Percentiles rank a stretch among this genome's conserved stretches.
These are phyloP conservation scores for Chloris gayana DNA, from an alignment of 176 grass and related monocot species.

Conservation along the genomic window DNA sequence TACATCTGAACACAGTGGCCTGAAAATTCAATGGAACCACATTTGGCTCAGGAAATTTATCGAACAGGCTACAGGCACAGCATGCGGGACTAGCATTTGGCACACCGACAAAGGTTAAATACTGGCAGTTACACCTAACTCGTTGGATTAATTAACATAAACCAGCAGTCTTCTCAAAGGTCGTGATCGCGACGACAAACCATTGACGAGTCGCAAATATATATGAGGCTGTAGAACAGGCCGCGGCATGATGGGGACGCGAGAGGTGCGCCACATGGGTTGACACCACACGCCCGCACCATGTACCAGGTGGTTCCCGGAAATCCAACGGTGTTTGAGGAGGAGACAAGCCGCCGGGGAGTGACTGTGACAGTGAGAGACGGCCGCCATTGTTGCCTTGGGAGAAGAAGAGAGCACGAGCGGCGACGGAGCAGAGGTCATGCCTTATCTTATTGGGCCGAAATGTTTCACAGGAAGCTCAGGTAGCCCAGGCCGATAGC, in stretches of 20 bases:
- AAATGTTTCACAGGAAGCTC: not conserved
- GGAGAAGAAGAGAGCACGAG: not conserved
- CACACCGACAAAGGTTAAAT: not conserved
- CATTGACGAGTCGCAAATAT: not conserved
- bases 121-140: not conserved
- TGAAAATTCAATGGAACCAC: not conserved
- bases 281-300: not conserved
- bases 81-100: not conserved
- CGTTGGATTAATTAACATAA: not conserved
- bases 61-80: constrained; percentile 28
- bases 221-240: not conserved
- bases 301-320: not conserved
- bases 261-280: not conserved
- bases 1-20: not conserved
- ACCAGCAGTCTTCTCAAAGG: not conserved
- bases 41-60: constrained; percentile 16
- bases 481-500: not conserved
- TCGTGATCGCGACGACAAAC: not conserved
- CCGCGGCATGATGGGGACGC: not conserved
- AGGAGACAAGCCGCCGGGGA: not conserved
- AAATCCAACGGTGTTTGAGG: not conserved
- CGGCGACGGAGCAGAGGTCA: no score
- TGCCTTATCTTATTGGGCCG: not conserved
- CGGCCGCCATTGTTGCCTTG: not conserved
- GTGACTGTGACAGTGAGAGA: not conserved